Evolutionary conservation across 1,284 basidiomycete species (phyloP), one percentile per base, ranked within the genome.

Genomic region (Leccinum subrobustum): DNA sequence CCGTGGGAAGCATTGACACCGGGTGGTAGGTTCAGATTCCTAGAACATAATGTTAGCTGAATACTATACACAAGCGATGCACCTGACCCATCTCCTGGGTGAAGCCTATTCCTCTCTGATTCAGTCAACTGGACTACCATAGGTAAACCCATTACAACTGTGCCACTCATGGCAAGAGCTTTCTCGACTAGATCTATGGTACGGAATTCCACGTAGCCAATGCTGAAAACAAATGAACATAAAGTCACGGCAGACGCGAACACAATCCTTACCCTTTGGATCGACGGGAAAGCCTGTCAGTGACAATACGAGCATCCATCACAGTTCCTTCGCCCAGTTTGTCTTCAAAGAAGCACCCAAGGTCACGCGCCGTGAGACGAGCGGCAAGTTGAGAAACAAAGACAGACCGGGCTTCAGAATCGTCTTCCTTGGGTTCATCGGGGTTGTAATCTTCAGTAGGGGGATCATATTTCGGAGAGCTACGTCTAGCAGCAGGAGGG

Each of bases 331-430:
- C 91, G 27, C 95, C 95, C 35, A 98, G 83, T 75, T 94, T 95
- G 75, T 97, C 93, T 81, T 98, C 96, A 74, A 99, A 98, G 81
- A 99, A 99, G 77, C 96, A 93, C 64, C 95, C 95, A 75, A 99
- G 81, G 80, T 99, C 96, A 72, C 93, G 86, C 71, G 95, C 94
- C 61, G 94, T 96, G 74, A 98, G 88, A 71, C 94, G 88, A 60
- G 95, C 93, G 68, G 96, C 93, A 73, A 99, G 88, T 79, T 98
- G 96, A 70, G 95, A 96, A 74, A 98, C 95, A 79, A 99, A 99
- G 66, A 98, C 93, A 68, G 96, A 98, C 75, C 97, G 92, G 72
- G 91, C 88, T 83, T 98, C 96, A 62, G 91, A 95, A 75, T 95
- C 95, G 72, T 93, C 91, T 75, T 91, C 92, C 75, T 86, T 91